These are phyloP conservation scores for Candida morakotiae DNA, from an alignment of 805 yeast species.

Conservation along the genomic window DNA sequence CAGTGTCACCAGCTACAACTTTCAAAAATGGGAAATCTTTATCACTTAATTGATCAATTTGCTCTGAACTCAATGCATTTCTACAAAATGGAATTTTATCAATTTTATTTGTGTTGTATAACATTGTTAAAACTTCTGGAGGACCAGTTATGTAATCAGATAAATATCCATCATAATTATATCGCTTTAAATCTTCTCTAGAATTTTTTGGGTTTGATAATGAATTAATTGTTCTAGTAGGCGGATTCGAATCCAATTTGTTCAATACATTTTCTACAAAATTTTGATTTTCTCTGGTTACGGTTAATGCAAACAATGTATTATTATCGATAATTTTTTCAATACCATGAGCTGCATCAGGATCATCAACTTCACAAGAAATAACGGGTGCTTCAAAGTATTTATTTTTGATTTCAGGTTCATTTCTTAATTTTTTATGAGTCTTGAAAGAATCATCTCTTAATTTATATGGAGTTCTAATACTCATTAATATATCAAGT, in stretches of 20 bases:
- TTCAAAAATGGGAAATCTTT: constrained; percentile 48
- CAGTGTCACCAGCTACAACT: constrained; percentile 56
- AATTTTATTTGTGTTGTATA: constrained; percentile 50
- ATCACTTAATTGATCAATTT: constrained; percentile 35
- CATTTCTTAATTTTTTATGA: constrained; percentile 37
- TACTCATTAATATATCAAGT: constrained; percentile 40
- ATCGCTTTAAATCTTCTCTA: constrained; percentile 29
- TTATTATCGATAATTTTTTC: constrained; percentile 53
- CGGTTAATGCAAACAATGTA: constrained; percentile 61
- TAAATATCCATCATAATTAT: constrained; percentile 80
- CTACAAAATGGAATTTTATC: constrained; percentile 61
- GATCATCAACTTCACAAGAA: constrained; percentile 51
- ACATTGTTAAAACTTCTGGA: constrained; percentile 61
- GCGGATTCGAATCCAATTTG: constrained; percentile 41
- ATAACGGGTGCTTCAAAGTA: constrained; percentile 76
- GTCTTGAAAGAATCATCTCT: constrained; percentile 37
- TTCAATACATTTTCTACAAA: constrained; percentile 27
- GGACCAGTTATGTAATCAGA: constrained; percentile 76
- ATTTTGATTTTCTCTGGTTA: constrained; percentile 48
- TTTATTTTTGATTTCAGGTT: constrained; percentile 31
- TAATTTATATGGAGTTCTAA: constrained; percentile 25
- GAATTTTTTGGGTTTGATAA: constrained; percentile 16
- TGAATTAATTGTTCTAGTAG: constrained; percentile 47
- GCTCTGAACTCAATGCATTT: constrained; percentile 38
- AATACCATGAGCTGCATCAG: constrained; percentile 48